Evolutionary conservation across 1,284 basidiomycete genomes (phyloP), one percentile per base, ranked within the genome.

Genomic region (Malassezia brasiliensis): DNA sequence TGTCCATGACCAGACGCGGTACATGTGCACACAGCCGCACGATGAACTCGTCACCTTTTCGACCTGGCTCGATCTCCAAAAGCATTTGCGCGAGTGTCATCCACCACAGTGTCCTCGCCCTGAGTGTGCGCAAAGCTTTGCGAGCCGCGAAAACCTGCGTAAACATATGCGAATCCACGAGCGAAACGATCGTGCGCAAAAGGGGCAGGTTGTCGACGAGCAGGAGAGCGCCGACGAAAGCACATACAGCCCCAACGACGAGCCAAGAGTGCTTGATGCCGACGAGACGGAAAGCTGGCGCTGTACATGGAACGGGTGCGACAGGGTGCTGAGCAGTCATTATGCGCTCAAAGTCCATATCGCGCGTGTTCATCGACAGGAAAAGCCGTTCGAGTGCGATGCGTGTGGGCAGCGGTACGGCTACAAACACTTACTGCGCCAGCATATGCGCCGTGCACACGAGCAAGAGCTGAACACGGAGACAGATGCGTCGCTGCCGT

Each of bases 261-360:
- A 12, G 19, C 4, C 19, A 6, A 20, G 2, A 5, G 17, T 7
- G 11, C n/a, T 7, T 4, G 19, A 34, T 11, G 7, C 14, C 7
- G 22, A 9, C 17, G 45, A 32, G 34, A n/a, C 12, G 17, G 28
- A 4, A 1, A 37, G 31, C 19, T 30, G 30, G 17, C 15, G 25
- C 12, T 56, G 54, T 36, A 25, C 50, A 3, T 57, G 55, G 55
- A 52, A 57, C 22, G 55, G 55, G 5, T 57, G 55, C 19, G 45
- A 40, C 8, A 38, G 51, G 5, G 19, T 25, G 17, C 51, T 57
- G 19, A 39, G 39, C 38, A 31, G 40, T 8, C n/a, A 12, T 11
- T 57, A 47, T 19, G 50, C 55, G 11, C 38, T 57, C 10, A 32
- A 47, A 9, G 35, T 32, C 5, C 55, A 57, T 34, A 8, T 52